phyloP scores from a whole-genome alignment of 208 protist species.

The Crithidia sp. region DNA sequence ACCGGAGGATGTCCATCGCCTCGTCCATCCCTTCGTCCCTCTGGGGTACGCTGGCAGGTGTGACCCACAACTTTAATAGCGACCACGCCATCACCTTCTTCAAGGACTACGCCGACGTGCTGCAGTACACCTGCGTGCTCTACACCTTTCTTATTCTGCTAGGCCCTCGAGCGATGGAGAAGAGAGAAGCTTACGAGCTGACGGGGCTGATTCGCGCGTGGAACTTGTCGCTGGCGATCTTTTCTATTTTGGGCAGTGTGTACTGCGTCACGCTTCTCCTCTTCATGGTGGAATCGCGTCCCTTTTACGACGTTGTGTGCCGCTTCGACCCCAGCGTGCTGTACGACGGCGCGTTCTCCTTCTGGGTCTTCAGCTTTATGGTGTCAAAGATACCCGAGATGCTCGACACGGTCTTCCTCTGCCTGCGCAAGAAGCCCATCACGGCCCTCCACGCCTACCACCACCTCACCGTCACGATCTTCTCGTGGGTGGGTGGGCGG shows the following conservation, averaged over 20 bases:
- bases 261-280: slow-evolving; percentile 42
- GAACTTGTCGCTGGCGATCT: slow-evolving; percentile 72
- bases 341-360: slow-evolving; percentile 58
- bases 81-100: slow-evolving; percentile 34
- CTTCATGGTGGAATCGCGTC: slow-evolving; percentile 28
- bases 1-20: neutral
- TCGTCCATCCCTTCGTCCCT: neutral
- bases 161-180: slow-evolving; percentile 32
- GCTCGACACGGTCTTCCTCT: slow-evolving; percentile 73
- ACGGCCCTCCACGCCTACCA: slow-evolving; percentile 83
- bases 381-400: slow-evolving; percentile 75
- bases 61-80: slow-evolving; percentile 39
- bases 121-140: slow-evolving; percentile 33
- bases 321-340: slow-evolving; percentile 39
- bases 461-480: slow-evolving; percentile 83
- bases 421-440: slow-evolving; percentile 67
- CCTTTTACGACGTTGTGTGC: slow-evolving; percentile 49
- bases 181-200: slow-evolving; percentile 46
- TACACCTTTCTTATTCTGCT: slow-evolving; percentile 40
- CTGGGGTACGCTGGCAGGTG: neutral
- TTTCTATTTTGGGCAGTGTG: slow-evolving; percentile 63
- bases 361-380: slow-evolving; percentile 72
- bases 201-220: slow-evolving; percentile 50
- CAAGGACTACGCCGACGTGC: slow-evolving; percentile 39
- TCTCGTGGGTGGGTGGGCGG: slow-evolving; percentile 79